Conservation (phyloP, 176 grass and related monocot species). For the Saccharum officinarum region DNA sequence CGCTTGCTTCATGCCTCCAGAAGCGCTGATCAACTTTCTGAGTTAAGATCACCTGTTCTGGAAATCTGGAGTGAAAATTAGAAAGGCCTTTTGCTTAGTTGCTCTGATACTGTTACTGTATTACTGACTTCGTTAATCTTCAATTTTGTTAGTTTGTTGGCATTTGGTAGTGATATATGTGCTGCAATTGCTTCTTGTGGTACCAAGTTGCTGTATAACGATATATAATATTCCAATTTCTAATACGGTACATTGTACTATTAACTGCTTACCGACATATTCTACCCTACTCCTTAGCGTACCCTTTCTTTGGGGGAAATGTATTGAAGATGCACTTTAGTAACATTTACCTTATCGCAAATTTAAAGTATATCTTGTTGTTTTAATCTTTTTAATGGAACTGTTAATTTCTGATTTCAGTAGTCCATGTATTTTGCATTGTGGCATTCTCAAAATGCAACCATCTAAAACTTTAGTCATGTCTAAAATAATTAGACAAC, state of each 20-base stretch:
- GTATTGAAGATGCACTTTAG: not conserved
- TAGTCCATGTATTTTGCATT: not conserved
- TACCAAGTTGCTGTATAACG: not conserved
- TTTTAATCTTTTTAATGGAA: not conserved
- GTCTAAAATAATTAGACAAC: conserved; percentile 7
- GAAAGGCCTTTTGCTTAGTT: not conserved
- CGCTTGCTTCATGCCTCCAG: too few relatives aligned
- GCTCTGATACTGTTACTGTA: not conserved
- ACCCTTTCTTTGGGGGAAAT: not conserved
- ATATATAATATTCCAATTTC: not conserved
- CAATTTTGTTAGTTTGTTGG: conserved; percentile 7
- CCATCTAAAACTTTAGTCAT: not conserved
- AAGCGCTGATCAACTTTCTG: too few relatives aligned
- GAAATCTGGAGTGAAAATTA: not conserved
- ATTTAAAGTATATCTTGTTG: not conserved
- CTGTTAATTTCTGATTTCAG: not conserved
- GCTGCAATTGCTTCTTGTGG: not conserved
- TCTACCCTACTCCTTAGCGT: not conserved
- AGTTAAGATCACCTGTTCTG: too few relatives aligned
- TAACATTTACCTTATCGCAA: not conserved
- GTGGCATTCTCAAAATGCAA: not conserved
- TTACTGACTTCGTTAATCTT: not conserved
- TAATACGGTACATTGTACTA: not conserved
- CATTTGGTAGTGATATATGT: not conserved
- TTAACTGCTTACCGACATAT: not conserved